phyloP scores from a whole-genome alignment of 176 grass and related monocot species.

The Elymus sibiricus region DNA sequence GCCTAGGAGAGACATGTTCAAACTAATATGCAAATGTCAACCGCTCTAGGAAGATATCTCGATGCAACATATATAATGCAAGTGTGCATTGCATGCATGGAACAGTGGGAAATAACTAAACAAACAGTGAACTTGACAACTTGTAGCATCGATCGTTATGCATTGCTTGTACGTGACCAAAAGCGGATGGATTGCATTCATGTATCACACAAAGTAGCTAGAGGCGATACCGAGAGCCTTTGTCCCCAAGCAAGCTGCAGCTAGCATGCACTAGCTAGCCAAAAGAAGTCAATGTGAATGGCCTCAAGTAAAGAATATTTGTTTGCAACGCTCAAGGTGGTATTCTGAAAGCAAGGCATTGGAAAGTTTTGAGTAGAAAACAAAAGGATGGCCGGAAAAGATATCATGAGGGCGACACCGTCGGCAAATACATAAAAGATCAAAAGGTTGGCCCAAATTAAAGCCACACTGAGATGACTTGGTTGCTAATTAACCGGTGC shows the following conservation, averaged over 20 bases:
- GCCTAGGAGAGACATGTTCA: not conserved
- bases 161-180: constrained; percentile 21
- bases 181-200: not conserved
- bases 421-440: not conserved
- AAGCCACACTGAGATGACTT: constrained; percentile 22
- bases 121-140: not conserved
- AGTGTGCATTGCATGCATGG: not conserved
- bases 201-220: not conserved
- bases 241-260: constrained; percentile 33
- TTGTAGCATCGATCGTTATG: not conserved
- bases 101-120: not conserved
- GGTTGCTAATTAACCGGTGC: constrained; percentile 36
- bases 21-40: not conserved
- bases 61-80: not conserved
- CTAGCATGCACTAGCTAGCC: not conserved
- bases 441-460: not conserved
- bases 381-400: constrained; percentile 16
- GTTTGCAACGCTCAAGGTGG: constrained; percentile 7
- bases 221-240: not conserved
- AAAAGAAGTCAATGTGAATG: constrained; percentile 12
- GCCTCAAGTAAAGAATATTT: constrained; percentile 34
- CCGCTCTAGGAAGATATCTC: not conserved
- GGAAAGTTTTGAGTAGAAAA: constrained; percentile 27
- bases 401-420: not conserved
- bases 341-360: constrained; percentile 12